These are phyloP conservation scores for Nicotiana benthamiana DNA, from an alignment of 257 asterid genomes.

Conservation along the genomic window DNA sequence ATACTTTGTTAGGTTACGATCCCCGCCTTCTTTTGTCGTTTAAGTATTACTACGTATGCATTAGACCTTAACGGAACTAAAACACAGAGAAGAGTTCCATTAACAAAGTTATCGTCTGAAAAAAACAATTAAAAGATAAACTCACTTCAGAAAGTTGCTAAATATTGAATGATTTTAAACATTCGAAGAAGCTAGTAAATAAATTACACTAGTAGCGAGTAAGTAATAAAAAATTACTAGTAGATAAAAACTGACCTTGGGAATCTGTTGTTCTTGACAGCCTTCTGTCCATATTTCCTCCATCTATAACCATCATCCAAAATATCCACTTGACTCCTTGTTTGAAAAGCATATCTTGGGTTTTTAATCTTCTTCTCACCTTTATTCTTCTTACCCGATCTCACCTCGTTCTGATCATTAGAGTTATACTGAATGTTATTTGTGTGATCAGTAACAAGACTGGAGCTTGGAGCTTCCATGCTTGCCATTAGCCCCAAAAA, in stretches of 20 bases:
- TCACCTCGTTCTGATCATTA: not conserved
- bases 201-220: no score
- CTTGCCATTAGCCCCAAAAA: conserved; percentile 4
- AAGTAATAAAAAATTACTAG: not conserved
- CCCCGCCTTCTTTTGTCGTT: no score
- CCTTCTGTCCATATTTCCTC: conserved; percentile 22
- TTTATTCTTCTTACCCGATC: not conserved
- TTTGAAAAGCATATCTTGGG: conserved; percentile 12
- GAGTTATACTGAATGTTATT: not conserved
- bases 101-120: no score
- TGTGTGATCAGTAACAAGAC: not conserved
- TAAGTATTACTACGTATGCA: no score
- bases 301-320: conserved; percentile 22
- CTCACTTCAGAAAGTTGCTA: not conserved
- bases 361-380: conserved; percentile 8
- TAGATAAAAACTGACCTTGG: conserved; percentile 8
- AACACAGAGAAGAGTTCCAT: no score
- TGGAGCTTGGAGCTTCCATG: not conserved
- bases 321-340: conserved; percentile 20
- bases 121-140: no score
- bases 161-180: not conserved
- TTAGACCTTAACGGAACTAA: no score
- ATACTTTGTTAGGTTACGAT: no score
- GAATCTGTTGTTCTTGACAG: conserved; percentile 16
- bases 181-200: no score